phyloP scores from a whole-genome alignment of 306 rosid species.

The Sicyos edulis region DNA sequence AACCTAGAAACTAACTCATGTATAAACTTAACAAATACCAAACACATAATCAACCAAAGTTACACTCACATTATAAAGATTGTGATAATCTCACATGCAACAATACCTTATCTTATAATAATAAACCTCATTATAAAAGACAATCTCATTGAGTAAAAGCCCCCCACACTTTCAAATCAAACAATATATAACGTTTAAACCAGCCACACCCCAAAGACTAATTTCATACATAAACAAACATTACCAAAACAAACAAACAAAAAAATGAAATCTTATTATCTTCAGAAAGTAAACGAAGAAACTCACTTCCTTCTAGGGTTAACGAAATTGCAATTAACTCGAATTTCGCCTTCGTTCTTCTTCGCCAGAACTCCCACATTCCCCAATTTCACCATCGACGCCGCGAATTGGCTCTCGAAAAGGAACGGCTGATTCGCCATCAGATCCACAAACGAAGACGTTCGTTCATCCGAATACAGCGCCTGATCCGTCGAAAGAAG shows the following conservation, averaged over 20 bases:
- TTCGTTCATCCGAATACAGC: conserved; percentile 55
- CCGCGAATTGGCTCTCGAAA: conserved; percentile 61
- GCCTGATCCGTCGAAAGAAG: conserved; percentile 64
- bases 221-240: not conserved
- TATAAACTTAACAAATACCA: too few species aligned
- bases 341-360: conserved; percentile 63
- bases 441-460: conserved; percentile 55
- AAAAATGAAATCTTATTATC: not conserved
- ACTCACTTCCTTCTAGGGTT: conserved; percentile 22
- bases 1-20: too few species aligned
- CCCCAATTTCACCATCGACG: conserved; percentile 82
- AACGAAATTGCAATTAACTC: conserved; percentile 60
- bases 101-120: not conserved
- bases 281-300: not conserved
- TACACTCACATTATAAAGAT: too few species aligned
- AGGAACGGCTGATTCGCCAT: conserved; percentile 59
- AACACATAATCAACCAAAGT: too few species aligned
- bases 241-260: not conserved
- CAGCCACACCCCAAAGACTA: not conserved
- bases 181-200: not conserved
- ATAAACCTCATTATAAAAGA: too few species aligned
- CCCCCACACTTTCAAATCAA: too few species aligned
- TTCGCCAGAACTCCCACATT: conserved; percentile 72
- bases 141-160: too few species aligned
- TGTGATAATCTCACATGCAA: not conserved